These are phyloP conservation scores for Linanthus parryae DNA, from an alignment of 148 eudicot species.

Conservation along the genomic window DNA sequence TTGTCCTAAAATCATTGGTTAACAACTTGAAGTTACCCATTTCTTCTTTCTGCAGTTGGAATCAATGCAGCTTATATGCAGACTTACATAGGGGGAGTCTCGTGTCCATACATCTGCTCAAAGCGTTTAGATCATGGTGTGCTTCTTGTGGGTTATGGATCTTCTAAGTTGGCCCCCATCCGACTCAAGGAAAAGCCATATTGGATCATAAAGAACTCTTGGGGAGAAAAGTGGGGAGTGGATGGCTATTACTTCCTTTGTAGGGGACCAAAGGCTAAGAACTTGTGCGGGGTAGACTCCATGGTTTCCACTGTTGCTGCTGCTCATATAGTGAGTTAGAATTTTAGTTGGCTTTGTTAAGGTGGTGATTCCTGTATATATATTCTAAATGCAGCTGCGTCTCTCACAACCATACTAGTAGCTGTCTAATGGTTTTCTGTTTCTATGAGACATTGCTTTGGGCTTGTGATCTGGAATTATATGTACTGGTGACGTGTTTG, in stretches of 20 bases:
- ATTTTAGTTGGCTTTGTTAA: too few species aligned
- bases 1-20: too few species aligned
- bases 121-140: conserved; percentile 53
- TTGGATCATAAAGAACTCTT: conserved; percentile 77
- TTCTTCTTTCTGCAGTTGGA: conserved; percentile 39
- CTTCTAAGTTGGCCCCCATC: conserved; percentile 33
- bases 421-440: too few species aligned
- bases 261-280: conserved; percentile 29
- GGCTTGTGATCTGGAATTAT: too few species aligned
- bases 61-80: conserved; percentile 65
- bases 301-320: conserved; percentile 64
- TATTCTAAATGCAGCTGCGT: too few species aligned
- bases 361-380: too few species aligned
- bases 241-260: conserved; percentile 58
- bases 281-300: conserved; percentile 57
- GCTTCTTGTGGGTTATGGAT: conserved; percentile 55
- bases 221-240: conserved; percentile 69
- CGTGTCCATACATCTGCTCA: conserved; percentile 59
- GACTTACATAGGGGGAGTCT: conserved; percentile 55
- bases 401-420: too few species aligned
- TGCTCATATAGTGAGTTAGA: too few species aligned
- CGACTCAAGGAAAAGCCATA: conserved; percentile 54
- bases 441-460: too few species aligned
- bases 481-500: too few species aligned
- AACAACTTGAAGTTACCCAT: too few species aligned